Percentiles rank a stretch among this genome's conserved stretches.
phyloP scores from a whole-genome alignment of 202 grass and related monocot species.

The Panicum hallii region DNA sequence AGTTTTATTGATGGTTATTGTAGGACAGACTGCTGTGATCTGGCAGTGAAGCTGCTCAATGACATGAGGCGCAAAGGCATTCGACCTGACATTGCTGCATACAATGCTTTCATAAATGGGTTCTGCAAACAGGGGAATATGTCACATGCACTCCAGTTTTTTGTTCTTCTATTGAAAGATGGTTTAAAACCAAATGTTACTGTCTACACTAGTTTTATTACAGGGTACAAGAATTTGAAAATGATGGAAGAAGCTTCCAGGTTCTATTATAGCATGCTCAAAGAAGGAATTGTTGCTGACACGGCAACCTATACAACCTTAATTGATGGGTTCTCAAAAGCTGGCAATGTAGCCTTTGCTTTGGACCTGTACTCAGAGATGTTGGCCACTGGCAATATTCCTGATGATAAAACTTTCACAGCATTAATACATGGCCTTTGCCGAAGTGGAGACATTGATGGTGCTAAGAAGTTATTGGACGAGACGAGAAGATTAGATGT shows the following conservation, averaged over 20 bases:
- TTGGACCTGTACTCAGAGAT: slow-evolving; percentile 74
- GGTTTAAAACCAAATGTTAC: slow-evolving; percentile 58
- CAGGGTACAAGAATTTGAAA: slow-evolving; percentile 75
- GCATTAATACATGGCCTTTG: slow-evolving; percentile 70
- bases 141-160: slow-evolving; percentile 61
- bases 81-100: slow-evolving; percentile 55
- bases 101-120: slow-evolving; percentile 64
- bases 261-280: slow-evolving; percentile 66
- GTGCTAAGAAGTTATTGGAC: slow-evolving; percentile 68
- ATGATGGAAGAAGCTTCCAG: slow-evolving; percentile 66
- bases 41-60: slow-evolving; percentile 82
- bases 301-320: slow-evolving; percentile 73
- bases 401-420: slow-evolving; percentile 80
- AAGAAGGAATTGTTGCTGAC: slow-evolving; percentile 64
- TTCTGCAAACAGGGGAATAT: slow-evolving; percentile 82
- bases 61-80: slow-evolving; percentile 60
- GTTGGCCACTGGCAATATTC: slow-evolving; percentile 68
- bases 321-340: slow-evolving; percentile 87
- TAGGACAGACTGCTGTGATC: slow-evolving; percentile 63
- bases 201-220: slow-evolving; percentile 80
- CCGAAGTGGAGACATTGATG: slow-evolving; percentile 71
- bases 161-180: slow-evolving; percentile 65
- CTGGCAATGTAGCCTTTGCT: slow-evolving; percentile 65
- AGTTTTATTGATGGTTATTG: slow-evolving; percentile 86
- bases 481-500: slow-evolving; percentile 79